Conservation (phyloP, 2,329 filamentous ascomycete species). For the Didymella segeticola region DNA sequence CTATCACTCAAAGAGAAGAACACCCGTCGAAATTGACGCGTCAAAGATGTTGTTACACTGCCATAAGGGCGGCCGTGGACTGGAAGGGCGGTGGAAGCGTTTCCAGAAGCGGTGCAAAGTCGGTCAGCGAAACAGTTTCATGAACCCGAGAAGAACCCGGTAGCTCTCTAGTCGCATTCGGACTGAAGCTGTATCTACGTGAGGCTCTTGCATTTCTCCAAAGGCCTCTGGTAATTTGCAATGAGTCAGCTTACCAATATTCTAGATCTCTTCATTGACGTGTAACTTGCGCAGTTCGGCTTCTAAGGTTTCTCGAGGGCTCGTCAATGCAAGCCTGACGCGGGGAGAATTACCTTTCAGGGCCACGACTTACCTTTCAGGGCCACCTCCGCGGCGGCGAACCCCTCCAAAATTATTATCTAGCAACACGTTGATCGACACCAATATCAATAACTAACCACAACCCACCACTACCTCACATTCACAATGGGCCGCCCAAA, state of each 20-base stretch:
- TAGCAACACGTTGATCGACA: neutral
- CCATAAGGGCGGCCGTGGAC: constrained; percentile 2
- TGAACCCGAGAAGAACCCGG: neutral
- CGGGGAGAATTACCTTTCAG: constrained; percentile 18
- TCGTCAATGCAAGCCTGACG: neutral
- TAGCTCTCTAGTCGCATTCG: neutral
- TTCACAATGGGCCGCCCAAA: constrained; percentile 73
- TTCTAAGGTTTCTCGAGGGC: neutral
- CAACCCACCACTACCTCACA: neutral
- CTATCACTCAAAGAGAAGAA: neutral
- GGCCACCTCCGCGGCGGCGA: neutral
- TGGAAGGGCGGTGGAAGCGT: constrained; percentile 17
- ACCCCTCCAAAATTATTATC: constrained; percentile 18
- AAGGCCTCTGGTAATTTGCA: neutral
- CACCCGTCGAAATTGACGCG: constrained; percentile 3
- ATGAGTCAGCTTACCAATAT: neutral
- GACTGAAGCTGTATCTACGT: neutral
- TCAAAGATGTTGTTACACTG: neutral
- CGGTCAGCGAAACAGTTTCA: neutral
- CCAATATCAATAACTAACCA: neutral
- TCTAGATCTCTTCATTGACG: neutral
- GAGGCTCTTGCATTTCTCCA: neutral
- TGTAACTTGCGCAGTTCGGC: neutral
- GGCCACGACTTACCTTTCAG: neutral
- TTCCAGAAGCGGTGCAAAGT: constrained; percentile 1